These are phyloP conservation scores for Saccharomycopsis malanga DNA, from an alignment of 805 yeast genomes.

Conservation along the genomic window DNA sequence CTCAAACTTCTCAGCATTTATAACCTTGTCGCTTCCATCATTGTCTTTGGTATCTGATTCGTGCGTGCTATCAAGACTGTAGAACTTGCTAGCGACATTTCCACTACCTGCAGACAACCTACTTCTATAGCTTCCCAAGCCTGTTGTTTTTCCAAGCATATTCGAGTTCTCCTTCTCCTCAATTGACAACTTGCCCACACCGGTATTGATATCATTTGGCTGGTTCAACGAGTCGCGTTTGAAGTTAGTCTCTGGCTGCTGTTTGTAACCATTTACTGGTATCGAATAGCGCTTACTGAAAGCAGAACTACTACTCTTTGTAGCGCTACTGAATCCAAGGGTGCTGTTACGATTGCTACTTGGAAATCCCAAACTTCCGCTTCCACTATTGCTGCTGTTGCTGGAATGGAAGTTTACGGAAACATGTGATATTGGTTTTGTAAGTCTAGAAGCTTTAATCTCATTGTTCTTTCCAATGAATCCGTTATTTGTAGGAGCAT, in stretches of 20 bases:
- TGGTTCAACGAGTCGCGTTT: not conserved
- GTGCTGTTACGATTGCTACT: not conserved
- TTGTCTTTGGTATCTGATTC: not conserved
- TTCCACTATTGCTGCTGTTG: not conserved
- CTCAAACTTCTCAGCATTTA: slow-evolving; percentile 32
- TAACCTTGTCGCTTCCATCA: not conserved
- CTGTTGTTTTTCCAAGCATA: not conserved
- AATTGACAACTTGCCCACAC: slow-evolving; percentile 27
- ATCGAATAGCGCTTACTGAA: not conserved
- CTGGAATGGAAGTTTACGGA: not conserved
- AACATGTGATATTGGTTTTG: slow-evolving; percentile 9
- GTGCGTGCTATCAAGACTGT: not conserved
- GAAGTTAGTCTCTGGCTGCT: not conserved
- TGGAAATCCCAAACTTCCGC: too few species aligned
- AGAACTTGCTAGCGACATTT: not conserved
- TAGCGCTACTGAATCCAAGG: slow-evolving; percentile 8
- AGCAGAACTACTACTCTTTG: not conserved
- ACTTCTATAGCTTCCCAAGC: slow-evolving; percentile 25
- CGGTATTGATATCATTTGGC: slow-evolving; percentile 14
- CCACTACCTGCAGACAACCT: slow-evolving; percentile 23
- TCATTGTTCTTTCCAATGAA: slow-evolving; percentile 9
- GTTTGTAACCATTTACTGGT: not conserved
- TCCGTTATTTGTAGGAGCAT: not conserved
- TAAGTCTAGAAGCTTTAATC: slow-evolving; percentile 16
- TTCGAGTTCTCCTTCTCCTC: slow-evolving; percentile 26